These are phyloP conservation scores for Teunomyces panamensis DNA, from an alignment of 805 yeast species.

Conservation along the genomic window DNA sequence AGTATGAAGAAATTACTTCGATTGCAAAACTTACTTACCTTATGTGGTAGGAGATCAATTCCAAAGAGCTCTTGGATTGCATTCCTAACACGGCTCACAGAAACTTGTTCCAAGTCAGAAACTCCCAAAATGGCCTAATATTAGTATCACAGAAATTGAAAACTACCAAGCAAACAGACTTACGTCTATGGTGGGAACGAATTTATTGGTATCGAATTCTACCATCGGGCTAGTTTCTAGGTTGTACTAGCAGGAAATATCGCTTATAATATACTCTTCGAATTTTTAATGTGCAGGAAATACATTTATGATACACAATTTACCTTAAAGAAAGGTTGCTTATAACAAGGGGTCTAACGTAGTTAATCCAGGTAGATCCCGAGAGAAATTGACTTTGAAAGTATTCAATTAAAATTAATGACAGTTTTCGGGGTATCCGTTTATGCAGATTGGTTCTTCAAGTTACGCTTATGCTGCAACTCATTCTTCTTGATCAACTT, in stretches of 20 bases:
- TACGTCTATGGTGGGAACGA: constrained; percentile 65
- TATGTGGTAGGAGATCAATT: constrained; percentile 47
- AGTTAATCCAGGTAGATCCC: not conserved
- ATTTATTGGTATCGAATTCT: constrained; percentile 30
- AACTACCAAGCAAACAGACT: constrained; percentile 16
- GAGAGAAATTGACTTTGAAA: not conserved
- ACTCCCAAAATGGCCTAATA: constrained; percentile 66
- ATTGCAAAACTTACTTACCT: constrained; percentile 28
- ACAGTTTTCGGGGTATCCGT: not conserved
- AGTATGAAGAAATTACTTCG: constrained; percentile 7
- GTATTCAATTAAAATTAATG: not conserved
- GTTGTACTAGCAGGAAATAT: not conserved
- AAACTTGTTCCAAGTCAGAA: constrained; percentile 64
- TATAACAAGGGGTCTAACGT: not conserved
- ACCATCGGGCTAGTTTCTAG: not conserved
- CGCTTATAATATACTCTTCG: too few relatives aligned
- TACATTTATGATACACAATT: constrained; percentile 1
- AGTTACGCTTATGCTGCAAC: constrained; percentile 79
- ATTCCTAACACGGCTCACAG: constrained; percentile 67
- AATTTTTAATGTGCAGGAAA: not conserved
- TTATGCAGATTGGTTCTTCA: constrained; percentile 34
- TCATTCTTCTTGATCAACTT: constrained; percentile 79
- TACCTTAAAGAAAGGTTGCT: not conserved
- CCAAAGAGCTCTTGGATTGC: constrained; percentile 71
- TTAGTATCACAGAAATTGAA: constrained; percentile 14